Evolutionary conservation across 73 alveolate species (phyloP).

Genomic region (Blepharisma japonicum): DNA sequence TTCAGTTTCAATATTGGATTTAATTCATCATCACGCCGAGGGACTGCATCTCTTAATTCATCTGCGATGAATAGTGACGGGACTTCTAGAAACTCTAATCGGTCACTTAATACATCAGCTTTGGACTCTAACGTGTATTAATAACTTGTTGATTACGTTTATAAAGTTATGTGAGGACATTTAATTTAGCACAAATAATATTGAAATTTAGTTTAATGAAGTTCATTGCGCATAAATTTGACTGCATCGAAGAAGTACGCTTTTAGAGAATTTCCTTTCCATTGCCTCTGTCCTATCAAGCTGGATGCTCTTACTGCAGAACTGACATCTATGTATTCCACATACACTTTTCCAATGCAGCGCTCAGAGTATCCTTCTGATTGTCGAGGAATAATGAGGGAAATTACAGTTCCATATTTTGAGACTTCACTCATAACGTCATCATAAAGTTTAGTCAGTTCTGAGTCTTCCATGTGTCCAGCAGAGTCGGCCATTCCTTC

Average conservation of each 20-base stretch:
- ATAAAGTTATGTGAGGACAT: no score
- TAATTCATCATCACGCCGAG: no score
- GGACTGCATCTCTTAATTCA: no score
- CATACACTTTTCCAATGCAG: constrained; percentile 33
- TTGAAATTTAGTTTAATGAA: neutral
- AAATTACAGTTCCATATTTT: constrained; percentile 28
- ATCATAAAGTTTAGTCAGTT: neutral
- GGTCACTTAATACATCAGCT: no score
- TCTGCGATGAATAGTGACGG: no score
- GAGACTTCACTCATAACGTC: constrained; percentile 19
- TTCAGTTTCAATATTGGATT: no score
- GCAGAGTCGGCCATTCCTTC: constrained; percentile 16
- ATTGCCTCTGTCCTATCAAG: constrained; percentile 1
- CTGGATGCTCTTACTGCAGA: constrained; percentile 20
- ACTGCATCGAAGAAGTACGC: constrained; percentile 24
- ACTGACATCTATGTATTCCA: constrained; percentile 24
- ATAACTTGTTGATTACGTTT: no score
- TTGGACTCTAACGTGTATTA: no score
- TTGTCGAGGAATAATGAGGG: constrained; percentile 21
- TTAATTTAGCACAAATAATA: no score
- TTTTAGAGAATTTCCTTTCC: neutral
- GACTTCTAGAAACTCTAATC: no score
- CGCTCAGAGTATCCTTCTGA: constrained; percentile 32
- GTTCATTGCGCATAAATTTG: constrained; percentile 30
- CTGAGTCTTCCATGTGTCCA: constrained; percentile 2